Evolutionary conservation across 192 early-diverging fungal species (phyloP).

Genomic region (Umbelopsis ramanniana): DNA sequence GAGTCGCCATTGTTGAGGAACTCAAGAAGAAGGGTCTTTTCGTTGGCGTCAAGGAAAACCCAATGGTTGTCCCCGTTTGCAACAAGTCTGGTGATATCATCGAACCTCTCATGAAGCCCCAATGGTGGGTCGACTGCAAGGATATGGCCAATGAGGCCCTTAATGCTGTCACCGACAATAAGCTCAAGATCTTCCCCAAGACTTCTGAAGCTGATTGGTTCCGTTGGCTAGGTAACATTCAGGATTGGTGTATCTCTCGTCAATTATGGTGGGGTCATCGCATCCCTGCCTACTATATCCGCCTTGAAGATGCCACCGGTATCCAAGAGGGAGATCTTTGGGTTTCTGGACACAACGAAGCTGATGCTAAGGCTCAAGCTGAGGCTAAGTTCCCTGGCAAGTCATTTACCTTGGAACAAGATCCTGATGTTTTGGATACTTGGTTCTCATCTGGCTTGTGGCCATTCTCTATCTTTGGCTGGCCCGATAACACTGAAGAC

Average conservation of each 20-base stretch:
- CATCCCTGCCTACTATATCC: constrained; percentile 93
- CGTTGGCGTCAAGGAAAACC: constrained; percentile 83
- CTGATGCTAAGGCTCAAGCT: constrained; percentile 77
- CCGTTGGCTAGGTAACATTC: constrained; percentile 93
- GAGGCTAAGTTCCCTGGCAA: constrained; percentile 78
- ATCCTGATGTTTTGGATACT: constrained; percentile 97
- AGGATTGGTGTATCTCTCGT: constrained; percentile 99
- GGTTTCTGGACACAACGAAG: constrained; percentile 84
- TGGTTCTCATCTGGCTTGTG: constrained; percentile 98
- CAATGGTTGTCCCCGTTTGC: constrained; percentile 94
- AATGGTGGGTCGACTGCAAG: constrained; percentile 98
- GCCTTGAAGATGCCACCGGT: constrained; percentile 64
- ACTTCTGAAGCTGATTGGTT: constrained; percentile 94
- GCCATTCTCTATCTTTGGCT: constrained; percentile 98
- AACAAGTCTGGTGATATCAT: constrained; percentile 90
- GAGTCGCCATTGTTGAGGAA: constrained; percentile 83
- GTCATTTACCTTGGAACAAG: constrained; percentile 87
- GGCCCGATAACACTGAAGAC: constrained; percentile 92
- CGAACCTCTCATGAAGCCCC: constrained; percentile 98
- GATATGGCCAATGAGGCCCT: constrained; percentile 85
- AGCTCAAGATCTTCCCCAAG: constrained; percentile 83
- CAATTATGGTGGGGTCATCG: constrained; percentile 99
- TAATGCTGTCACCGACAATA: constrained; percentile 76
- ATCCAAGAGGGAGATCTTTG: constrained; percentile 72
- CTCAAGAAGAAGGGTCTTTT: constrained; percentile 91